Base-by-base conservation (phyloP, 164 flowering plant genomes). In the Nymphaea colorata region DNA sequence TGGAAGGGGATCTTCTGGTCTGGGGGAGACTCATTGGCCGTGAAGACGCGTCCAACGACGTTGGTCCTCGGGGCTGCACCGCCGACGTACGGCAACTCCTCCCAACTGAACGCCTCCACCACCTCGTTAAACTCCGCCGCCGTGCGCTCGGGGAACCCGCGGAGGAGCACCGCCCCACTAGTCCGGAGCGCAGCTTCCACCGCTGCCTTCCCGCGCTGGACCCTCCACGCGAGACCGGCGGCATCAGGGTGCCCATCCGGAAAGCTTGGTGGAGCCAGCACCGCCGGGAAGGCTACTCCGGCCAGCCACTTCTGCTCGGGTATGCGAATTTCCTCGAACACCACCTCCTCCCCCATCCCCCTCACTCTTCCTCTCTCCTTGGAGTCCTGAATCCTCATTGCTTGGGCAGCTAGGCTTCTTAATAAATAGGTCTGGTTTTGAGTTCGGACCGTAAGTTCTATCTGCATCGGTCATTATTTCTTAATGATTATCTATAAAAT, bases 21-120 rank as follows among this genome's bases (percentile, higher is more conserved):
- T 43, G 96, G 93, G 0, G 98, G 97, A 36, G 98, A 85, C 68
- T 93, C 96, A 69, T 91, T 91, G 18, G 97, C 87, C 7, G 98
- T 89, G 66, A 84, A 93, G 65, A 93, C 97, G 41, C 96, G 76
- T 36, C 94, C 98, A 18, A 89, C 83, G 65, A 93, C 88, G 68
- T 79, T 83, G 61, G 79, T 84, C 67, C 96, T 68, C 2, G 91
- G 92, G 18, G 96, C 96, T 44, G 92, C 90, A 42, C 97, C 97
- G 53, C 98, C 98, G 10, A 87, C 87, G 70, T 90, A 93, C 2
- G 96, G 94, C 53, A 89, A 73, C 74, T 93, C 98, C 36, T 82
- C 87, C 76, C 72, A 90, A 3, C 94, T 96, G 67, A 91, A 91
- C 6, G 98, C 87, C 71, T 90, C 93, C 7, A 93, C 97, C 68